These are phyloP conservation scores for Ilex asprella DNA, from an alignment of 257 asterid genomes.

Conservation along the genomic window DNA sequence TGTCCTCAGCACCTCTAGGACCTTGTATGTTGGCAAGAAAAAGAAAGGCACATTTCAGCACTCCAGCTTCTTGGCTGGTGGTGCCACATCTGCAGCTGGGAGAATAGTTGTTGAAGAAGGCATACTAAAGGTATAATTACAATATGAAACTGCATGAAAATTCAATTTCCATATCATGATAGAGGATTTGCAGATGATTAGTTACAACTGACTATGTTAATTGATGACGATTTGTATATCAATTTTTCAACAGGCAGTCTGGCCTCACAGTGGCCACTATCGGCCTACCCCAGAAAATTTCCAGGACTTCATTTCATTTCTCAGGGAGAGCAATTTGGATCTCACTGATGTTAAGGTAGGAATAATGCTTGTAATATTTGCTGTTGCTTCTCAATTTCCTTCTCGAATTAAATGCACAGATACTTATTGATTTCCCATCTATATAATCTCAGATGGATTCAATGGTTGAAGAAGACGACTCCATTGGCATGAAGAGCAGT, in stretches of 20 bases:
- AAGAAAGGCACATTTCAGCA: conserved; percentile 84
- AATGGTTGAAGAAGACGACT: conserved; percentile 48
- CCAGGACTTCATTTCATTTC: conserved; percentile 60
- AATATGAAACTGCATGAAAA: background rate
- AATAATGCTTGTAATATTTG: background rate
- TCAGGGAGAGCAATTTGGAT: conserved; percentile 57
- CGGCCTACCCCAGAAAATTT: conserved; percentile 84
- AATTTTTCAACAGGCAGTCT: conserved; percentile 58
- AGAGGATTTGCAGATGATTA: too few species aligned
- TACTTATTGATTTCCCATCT: conserved; percentile 14
- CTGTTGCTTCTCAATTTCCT: conserved; percentile 6
- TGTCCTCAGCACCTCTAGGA: conserved; percentile 79
- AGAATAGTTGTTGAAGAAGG: conserved; percentile 78
- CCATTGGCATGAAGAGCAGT: conserved; percentile 28
- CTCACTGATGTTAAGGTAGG: conserved; percentile 67
- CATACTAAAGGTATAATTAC: conserved; percentile 49
- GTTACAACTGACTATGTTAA: background rate
- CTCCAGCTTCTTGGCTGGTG: conserved; percentile 94
- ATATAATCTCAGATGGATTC: conserved; percentile 51
- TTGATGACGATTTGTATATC: conserved; percentile 4
- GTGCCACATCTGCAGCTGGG: conserved; percentile 93
- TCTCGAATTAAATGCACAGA: background rate
- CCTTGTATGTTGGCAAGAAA: conserved; percentile 77
- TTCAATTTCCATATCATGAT: too few species aligned
- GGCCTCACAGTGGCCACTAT: conserved; percentile 99